A percentile compares a stretch with the other conserved stretches of the same genome.
These are phyloP conservation scores for Pythium biforme DNA, from an alignment of 352 stramenopile genomes.

Conservation along the genomic window DNA sequence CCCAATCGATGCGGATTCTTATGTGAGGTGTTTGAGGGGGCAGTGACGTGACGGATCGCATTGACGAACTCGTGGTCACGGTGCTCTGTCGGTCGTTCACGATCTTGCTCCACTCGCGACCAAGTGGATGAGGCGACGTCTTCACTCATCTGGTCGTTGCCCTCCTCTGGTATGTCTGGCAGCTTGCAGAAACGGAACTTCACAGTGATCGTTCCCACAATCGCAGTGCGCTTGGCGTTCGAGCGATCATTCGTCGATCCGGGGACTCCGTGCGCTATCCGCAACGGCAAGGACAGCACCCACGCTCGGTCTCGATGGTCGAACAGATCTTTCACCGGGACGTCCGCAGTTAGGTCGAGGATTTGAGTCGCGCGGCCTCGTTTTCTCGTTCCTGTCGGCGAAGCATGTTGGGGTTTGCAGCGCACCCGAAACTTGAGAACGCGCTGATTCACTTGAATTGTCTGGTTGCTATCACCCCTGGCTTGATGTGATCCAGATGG, in stretches of 20 bases:
- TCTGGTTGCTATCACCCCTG: not conserved
- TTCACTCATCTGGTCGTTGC: not conserved
- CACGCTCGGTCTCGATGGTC: slow-evolving; percentile 12
- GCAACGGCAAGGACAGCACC: slow-evolving; percentile 15
- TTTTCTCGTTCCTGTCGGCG: slow-evolving; percentile 3
- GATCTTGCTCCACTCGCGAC: not conserved
- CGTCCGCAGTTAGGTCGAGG: slow-evolving; percentile 10
- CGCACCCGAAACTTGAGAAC: slow-evolving; percentile 23
- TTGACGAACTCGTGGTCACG: not conserved
- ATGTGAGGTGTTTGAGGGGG: no score
- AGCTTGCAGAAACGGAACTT: slow-evolving; percentile 16
- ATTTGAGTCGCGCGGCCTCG: not conserved
- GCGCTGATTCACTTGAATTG: slow-evolving; percentile 1
- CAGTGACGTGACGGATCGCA: not conserved
- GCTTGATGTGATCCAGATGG: not conserved
- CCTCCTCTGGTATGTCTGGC: not conserved
- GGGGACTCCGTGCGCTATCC: not conserved
- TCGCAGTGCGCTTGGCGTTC: not conserved
- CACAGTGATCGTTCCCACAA: slow-evolving; percentile 15
- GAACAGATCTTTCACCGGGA: slow-evolving; percentile 15
- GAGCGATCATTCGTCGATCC: not conserved
- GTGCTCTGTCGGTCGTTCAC: not conserved
- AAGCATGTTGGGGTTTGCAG: slow-evolving; percentile 26
- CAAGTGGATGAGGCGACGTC: slow-evolving; percentile 1
- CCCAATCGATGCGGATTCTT: not conserved